Conservation (phyloP, 2,329 filamentous ascomycete genomes). For the Colletotrichum camelliae region DNA sequence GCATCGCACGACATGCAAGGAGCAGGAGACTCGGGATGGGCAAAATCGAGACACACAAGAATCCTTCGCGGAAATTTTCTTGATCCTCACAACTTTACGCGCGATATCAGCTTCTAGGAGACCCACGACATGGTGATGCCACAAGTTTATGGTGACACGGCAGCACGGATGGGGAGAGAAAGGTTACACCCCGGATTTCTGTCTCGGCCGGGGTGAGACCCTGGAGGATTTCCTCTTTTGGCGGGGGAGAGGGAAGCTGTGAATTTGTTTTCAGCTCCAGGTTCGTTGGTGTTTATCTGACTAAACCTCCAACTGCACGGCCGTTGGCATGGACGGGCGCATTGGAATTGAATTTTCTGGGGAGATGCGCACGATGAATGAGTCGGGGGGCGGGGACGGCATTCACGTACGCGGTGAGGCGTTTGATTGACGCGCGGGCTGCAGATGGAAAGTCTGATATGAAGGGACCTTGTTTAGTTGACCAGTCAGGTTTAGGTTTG, state of each 20-base stretch:
- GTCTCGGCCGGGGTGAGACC: neutral
- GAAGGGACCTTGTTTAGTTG: neutral
- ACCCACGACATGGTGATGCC: neutral
- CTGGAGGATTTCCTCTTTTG: neutral
- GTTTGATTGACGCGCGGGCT: neutral
- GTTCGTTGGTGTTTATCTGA: neutral
- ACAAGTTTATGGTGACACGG: neutral
- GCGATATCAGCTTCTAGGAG: neutral
- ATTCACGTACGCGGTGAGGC: neutral
- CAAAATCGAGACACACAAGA: neutral
- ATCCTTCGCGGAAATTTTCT: neutral
- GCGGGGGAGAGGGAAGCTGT: neutral
- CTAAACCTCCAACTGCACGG: neutral
- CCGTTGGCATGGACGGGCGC: neutral
- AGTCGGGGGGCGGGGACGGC: neutral
- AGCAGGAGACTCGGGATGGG: neutral
- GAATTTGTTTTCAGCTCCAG: neutral
- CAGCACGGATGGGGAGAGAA: conserved; percentile 10
- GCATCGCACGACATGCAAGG: neutral
- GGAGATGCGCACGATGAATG: neutral
- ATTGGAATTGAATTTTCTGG: neutral
- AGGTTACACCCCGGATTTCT: neutral
- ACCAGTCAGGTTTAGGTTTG: neutral
- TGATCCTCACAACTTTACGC: neutral
- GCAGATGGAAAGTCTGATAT: neutral